A percentile compares a stretch with the other conserved stretches of the same genome.
These are phyloP conservation scores for Globisporangium polare DNA, from an alignment of 352 stramenopile genomes.

Conservation along the genomic window DNA sequence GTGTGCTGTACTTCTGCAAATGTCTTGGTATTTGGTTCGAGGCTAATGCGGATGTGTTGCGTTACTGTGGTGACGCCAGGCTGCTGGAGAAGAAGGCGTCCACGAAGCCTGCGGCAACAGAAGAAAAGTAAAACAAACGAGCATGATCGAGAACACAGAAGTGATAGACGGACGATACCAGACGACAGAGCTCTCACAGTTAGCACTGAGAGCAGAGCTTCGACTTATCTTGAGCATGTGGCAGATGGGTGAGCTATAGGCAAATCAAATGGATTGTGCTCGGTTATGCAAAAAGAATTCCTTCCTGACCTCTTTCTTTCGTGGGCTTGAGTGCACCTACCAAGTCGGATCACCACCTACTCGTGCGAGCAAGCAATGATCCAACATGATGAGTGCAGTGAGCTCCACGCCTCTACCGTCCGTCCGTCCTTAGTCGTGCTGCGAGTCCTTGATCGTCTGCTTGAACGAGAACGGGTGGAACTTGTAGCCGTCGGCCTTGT, in stretches of 20 bases:
- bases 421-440: conserved; percentile 28
- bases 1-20: conserved; percentile 1
- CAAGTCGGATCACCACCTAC: background rate
- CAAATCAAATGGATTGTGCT: conserved; percentile 4
- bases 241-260: background rate
- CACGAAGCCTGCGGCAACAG: conserved; percentile 19
- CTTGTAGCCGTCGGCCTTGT: conserved; percentile 96
- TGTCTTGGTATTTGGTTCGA: background rate
- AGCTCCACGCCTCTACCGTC: too few relatives aligned
- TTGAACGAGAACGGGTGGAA: conserved; percentile 97
- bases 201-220: background rate
- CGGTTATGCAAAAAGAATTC: conserved; percentile 12
- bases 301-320: background rate
- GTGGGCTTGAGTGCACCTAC: background rate
- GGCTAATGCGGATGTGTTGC: background rate
- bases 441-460: conserved; percentile 69
- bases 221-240: background rate
- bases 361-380: background rate
- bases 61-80: conserved; percentile 19
- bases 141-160: background rate
- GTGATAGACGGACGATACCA: background rate
- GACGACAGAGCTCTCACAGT: background rate
- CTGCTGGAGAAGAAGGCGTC: conserved; percentile 62
- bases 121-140: background rate
- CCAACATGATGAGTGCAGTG: background rate